Evolutionary conservation across 257 asterid species (phyloP).

Genomic region (Nicotiana sylvestris): DNA sequence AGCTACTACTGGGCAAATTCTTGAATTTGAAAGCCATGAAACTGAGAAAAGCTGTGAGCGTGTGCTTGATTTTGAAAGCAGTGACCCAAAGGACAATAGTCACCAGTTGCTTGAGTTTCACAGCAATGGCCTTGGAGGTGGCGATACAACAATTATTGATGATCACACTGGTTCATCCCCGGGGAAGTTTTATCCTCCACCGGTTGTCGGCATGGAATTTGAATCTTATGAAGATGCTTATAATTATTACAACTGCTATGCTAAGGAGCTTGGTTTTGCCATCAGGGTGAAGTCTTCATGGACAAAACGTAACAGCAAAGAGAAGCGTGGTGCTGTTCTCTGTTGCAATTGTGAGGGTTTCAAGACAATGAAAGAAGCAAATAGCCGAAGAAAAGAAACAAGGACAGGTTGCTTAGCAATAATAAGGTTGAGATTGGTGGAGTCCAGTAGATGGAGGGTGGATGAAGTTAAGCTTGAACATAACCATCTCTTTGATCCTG

Average conservation of each 20-base stretch:
- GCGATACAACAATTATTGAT: conserved; percentile 2
- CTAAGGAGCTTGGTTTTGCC: conserved; percentile 63
- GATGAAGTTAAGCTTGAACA: conserved; percentile 71
- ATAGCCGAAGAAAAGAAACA: conserved; percentile 66
- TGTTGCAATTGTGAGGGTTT: conserved; percentile 92
- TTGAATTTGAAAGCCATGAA: conserved; percentile 21
- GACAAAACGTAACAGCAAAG: conserved; percentile 82
- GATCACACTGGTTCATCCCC: conserved; percentile 21
- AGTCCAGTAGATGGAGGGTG: conserved; percentile 72
- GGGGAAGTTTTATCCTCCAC: conserved; percentile 30
- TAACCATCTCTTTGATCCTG: conserved; percentile 58
- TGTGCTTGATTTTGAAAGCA: conserved; percentile 23
- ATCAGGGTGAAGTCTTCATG: conserved; percentile 85
- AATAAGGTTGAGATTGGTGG: conserved; percentile 65
- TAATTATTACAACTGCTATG: conserved; percentile 70
- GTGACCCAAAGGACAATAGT: conserved; percentile 16
- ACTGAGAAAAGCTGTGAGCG: conserved; percentile 21
- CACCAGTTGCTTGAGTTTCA: conserved; percentile 17
- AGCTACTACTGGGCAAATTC: conserved; percentile 22
- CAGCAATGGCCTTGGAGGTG: conserved; percentile 13
- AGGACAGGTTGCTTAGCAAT: conserved; percentile 87
- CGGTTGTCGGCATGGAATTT: conserved; percentile 72
- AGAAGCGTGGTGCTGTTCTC: conserved; percentile 82
- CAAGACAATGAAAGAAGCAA: conserved; percentile 71
- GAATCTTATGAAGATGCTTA: conserved; percentile 83